A percentile compares a stretch with the other conserved stretches of the same genome.
Evolutionary conservation across 495 filamentous ascomycete genomes (phyloP).

Genomic region (Lasiosphaeria ovina): DNA sequence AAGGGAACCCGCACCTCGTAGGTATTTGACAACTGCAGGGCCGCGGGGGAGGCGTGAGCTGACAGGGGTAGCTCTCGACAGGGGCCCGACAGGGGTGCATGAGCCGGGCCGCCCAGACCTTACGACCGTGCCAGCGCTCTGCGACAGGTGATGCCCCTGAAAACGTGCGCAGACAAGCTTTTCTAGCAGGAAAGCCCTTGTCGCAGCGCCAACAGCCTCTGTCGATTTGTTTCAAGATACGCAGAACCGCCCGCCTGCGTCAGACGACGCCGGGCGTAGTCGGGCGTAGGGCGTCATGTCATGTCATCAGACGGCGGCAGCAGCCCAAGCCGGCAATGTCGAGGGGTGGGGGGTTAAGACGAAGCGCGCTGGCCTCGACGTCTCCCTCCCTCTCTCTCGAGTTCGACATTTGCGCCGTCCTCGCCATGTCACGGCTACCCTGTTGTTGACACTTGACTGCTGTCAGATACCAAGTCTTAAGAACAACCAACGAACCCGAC

Average conservation of each 20-base stretch:
- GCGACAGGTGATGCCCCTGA: background rate
- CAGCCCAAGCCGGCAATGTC: too few relatives aligned
- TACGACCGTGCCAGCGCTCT: constrained; percentile 2
- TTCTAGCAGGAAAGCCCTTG: background rate
- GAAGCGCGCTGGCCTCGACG: too few relatives aligned
- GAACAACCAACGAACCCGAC: too few relatives aligned
- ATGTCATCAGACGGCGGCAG: too few relatives aligned
- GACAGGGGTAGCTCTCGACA: constrained; percentile 6
- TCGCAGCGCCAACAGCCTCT: background rate
- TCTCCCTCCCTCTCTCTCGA: too few relatives aligned
- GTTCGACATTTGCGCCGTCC: too few relatives aligned
- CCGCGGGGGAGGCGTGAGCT: background rate
- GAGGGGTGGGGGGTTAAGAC: too few relatives aligned
- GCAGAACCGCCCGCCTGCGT: background rate
- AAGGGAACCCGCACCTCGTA: background rate
- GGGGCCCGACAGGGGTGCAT: constrained; percentile 13
- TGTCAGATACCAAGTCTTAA: too few relatives aligned
- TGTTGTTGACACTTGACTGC: too few relatives aligned
- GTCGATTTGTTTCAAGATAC: background rate
- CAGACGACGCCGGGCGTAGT: background rate
- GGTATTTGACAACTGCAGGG: background rate
- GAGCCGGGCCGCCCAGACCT: constrained; percentile 11
- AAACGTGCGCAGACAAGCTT: background rate
- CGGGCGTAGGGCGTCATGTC: too few relatives aligned
- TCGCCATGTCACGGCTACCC: too few relatives aligned